Conservation (phyloP, 2,329 filamentous ascomycete species). For the Paecilomyces variotii region DNA sequence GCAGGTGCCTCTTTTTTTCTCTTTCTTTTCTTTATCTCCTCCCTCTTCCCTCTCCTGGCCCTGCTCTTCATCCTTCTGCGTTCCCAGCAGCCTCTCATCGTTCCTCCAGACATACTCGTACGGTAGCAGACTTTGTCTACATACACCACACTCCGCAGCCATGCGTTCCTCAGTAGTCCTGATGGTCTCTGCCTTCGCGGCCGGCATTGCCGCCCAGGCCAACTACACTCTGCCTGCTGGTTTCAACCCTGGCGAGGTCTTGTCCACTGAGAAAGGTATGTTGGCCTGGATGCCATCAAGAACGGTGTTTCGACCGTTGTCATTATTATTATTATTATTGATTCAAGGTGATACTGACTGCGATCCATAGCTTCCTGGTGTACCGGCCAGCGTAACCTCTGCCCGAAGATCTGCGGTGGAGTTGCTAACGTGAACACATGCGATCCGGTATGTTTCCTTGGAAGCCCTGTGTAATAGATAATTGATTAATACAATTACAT, state of each 20-base stretch:
- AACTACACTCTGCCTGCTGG: constrained; percentile 42
- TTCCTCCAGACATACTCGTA: constrained; percentile 1
- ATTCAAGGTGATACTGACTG: neutral
- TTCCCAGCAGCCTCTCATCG: neutral
- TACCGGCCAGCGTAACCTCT: constrained; percentile 50
- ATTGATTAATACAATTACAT: too few species aligned
- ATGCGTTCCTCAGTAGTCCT: constrained; percentile 9
- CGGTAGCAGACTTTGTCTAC: neutral
- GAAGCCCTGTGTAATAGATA: neutral
- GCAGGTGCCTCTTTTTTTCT: neutral
- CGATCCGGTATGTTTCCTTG: constrained; percentile 42
- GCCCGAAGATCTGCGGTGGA: constrained; percentile 52
- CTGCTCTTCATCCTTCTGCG: neutral
- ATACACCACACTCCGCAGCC: constrained; percentile 1
- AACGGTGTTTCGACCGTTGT: neutral
- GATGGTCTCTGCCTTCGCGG: constrained; percentile 7
- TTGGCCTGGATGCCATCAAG: neutral
- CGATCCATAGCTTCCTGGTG: constrained; percentile 46
- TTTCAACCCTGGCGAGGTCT: constrained; percentile 37
- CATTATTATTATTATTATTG: too few species aligned
- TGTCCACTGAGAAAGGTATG: constrained; percentile 23
- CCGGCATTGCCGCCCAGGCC: constrained; percentile 19
- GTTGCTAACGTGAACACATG: constrained; percentile 46
- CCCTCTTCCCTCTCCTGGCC: neutral
- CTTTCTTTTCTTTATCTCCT: too few species aligned